Base-by-base conservation (phyloP, 352 stramenopile genomes). In the Phytophthora uliginosa region DNA sequence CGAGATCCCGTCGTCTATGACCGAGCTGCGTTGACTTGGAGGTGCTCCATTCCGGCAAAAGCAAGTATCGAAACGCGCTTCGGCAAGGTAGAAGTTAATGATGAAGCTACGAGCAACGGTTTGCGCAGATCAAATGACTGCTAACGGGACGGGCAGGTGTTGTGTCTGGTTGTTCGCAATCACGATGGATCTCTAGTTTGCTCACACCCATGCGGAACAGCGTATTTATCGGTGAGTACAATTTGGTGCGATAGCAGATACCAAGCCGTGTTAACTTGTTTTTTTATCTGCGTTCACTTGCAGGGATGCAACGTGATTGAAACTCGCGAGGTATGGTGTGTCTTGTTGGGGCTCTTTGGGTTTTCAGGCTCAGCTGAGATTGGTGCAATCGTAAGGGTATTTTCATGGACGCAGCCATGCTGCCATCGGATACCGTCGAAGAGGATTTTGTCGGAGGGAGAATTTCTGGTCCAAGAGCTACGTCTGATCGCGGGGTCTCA, bases 1-100 rank as follows among this genome's bases (percentile, higher is more conserved):
- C 77, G 85, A 12, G 77, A 90, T 56, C 58, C 81, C 53, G 83
- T 93, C 20, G 81, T 84, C 50, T 91, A 81, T 42, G 85, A 94
- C 59, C 66, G 63, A 1, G 65, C 63, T 15, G 59, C 73, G 12
- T 66, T 71, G 38, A 59, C 63, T 7, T 94, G 83, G 87, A 77
- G 73, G 18, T 80, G 75, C 22, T 78, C 60, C 0, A 77, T 94
- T 22, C 75, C 82, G 5, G 38, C 67, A 22, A 82, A 83, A 58
- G 60, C 82, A 0, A 28, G 51, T 10, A 84, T 94, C 54, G 69
- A 69, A 33, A 93, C 85, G 20, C 36, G 28, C 2, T 90, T 93
- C 66, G 86, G 83, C 28, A 74, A 86, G 59, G 84, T 93, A 63
- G 10, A n/a, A 31, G 26, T 31, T 31, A 31, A 31, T 31, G 2